Conservation (phyloP, 306 rosid species). For the Sindora glabra region DNA sequence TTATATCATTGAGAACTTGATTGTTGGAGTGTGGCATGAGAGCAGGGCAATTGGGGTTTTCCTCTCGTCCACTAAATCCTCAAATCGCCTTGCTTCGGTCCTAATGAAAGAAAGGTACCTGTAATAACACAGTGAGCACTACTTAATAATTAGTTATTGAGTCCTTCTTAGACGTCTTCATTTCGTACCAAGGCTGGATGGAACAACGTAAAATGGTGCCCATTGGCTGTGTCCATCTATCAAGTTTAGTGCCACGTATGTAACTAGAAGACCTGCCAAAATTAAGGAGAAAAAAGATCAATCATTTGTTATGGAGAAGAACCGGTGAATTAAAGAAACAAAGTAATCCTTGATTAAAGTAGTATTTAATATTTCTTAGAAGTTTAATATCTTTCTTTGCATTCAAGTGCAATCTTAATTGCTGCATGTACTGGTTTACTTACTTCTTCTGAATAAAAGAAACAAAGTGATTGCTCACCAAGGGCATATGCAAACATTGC, state of each 20-base stretch:
- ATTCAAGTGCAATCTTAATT: not conserved
- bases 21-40: conserved; percentile 53
- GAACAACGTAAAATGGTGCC: conserved; percentile 89
- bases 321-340: too few relatives aligned
- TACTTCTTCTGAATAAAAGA: too few relatives aligned
- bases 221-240: conserved; percentile 99
- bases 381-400: too few relatives aligned
- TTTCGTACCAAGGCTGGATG: conserved; percentile 72
- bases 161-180: not conserved
- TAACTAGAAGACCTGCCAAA: conserved; percentile 72
- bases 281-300: not conserved
- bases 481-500: conserved; percentile 91
- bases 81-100: conserved; percentile 70
- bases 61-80: conserved; percentile 60
- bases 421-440: too few relatives aligned
- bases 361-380: too few relatives aligned
- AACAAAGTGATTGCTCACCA: conserved; percentile 56
- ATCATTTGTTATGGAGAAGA: not conserved
- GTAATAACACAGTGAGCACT: conserved; percentile 12
- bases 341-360: too few relatives aligned
- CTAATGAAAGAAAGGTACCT: conserved; percentile 77
- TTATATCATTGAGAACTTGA: too few relatives aligned
- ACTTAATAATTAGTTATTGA: too few relatives aligned
- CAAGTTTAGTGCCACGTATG: conserved; percentile 88
- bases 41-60: conserved; percentile 76